Evolutionary conservation across 192 early-diverging fungal genomes (phyloP).

Genomic region (Linnemannia hyalina): DNA sequence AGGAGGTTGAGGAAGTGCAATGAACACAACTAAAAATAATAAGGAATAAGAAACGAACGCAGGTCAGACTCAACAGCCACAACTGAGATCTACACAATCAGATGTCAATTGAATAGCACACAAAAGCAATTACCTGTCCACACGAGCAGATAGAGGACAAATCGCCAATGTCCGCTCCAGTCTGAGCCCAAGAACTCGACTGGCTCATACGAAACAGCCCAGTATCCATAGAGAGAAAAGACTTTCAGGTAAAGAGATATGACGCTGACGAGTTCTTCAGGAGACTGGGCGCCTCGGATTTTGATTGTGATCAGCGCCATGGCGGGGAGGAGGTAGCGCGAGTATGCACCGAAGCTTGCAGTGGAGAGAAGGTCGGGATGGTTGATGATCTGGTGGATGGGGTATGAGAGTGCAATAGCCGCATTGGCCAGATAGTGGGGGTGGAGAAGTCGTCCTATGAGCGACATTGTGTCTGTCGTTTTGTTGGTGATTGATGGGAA

Average conservation of each 20-base stretch:
- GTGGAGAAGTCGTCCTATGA: conserved; percentile 58
- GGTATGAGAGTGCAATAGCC: conserved; percentile 26
- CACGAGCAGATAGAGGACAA: conserved; percentile 42
- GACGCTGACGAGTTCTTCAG: conserved; percentile 63
- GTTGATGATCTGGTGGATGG: conserved; percentile 32
- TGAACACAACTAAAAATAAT: conserved; percentile 47
- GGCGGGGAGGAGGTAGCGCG: conserved; percentile 38
- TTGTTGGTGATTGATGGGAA: neutral
- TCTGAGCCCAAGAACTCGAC: conserved; percentile 10
- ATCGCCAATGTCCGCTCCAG: conserved; percentile 56
- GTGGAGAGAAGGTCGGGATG: conserved; percentile 33
- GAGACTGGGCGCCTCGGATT: conserved; percentile 53
- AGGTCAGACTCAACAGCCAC: neutral
- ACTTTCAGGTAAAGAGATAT: conserved; percentile 61
- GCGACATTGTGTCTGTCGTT: conserved; percentile 27
- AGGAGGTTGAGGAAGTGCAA: conserved; percentile 63
- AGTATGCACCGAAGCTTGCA: conserved; percentile 23
- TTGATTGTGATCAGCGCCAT: conserved; percentile 27
- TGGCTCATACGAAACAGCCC: conserved; percentile 22
- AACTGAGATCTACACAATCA: neutral
- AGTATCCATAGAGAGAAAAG: conserved; percentile 56
- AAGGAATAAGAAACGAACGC: conserved; percentile 4
- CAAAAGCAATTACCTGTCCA: conserved; percentile 54
- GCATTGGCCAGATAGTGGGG: conserved; percentile 59
- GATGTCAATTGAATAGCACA: neutral